Base-by-base conservation (phyloP, 345 rosid species). In the Eucalyptus regnans region DNA sequence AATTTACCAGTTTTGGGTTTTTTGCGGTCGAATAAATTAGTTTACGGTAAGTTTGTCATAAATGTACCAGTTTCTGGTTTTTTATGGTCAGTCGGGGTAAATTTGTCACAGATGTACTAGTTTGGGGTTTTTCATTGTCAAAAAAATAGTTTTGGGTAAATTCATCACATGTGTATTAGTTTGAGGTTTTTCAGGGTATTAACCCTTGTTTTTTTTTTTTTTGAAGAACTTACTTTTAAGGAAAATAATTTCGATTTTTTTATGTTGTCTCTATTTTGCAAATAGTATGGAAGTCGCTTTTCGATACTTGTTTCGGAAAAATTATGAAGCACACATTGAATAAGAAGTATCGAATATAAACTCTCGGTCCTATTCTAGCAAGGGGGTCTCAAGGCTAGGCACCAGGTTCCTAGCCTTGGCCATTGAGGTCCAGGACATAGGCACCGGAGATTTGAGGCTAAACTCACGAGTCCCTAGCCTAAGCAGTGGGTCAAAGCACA, bases 301-400 rank as follows among this genome's bases (percentile, higher is more conserved):
- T 6, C 7, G 8, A 8, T 23, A 2, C 12, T 22, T 37, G 83
- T 20, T 41, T 41, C 4, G 3, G 8, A 41, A 76, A 76, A 76
- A 41, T 41, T 76, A 76, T 11, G 16, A 11, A 10, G 23, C 15
- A 6, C 9, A 1, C 48, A 2, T 3, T 3, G 1, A 44, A 76
- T 44, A 22, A 41, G 37, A 41, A 20, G 29, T 20, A 9, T 6
- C 2, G 2, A 11, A 41, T 20, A 41, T 20, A 20, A 76, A 41
- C 8, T 44, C 15, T 11, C 4, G 0, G 0, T 10, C 3, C 0
- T 23, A 0, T 76, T 20, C 15, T 1, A 9, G 1, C 5, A 3
- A 10, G 5, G 15, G 15, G 48, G 2, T 37, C 2, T 6, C 12
- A 1, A 4, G 83, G 27, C 15, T 0, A 6, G 4, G 48, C 48